phyloP scores from a whole-genome alignment of 2,329 filamentous ascomycete species.

The Cladophialophora bantiana region DNA sequence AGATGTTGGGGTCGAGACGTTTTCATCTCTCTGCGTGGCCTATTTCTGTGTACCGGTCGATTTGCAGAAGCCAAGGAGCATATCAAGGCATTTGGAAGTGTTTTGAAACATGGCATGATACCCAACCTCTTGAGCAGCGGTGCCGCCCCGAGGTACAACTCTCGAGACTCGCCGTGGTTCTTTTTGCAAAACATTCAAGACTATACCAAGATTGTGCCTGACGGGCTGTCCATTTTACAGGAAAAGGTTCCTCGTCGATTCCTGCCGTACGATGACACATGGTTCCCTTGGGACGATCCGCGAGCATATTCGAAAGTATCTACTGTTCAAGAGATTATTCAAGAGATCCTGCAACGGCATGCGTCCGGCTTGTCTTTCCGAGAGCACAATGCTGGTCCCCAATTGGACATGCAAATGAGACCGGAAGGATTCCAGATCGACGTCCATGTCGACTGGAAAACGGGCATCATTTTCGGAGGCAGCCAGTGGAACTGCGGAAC shows the following conservation, averaged over 20 bases:
- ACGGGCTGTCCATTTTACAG: constrained; percentile 75
- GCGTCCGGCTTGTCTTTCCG: constrained; percentile 89
- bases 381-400: constrained; percentile 89
- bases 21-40: constrained; percentile 90
- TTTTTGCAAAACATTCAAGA: constrained; percentile 96
- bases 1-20: constrained; percentile 97
- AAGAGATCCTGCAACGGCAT: constrained; percentile 91
- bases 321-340: constrained; percentile 85
- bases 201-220: constrained; percentile 80
- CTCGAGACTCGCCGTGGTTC: constrained; percentile 96
- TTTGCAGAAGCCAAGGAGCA: constrained; percentile 91
- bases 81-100: constrained; percentile 91
- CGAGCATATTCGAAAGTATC: constrained; percentile 86
- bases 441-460: constrained; percentile 88
- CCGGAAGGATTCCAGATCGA: constrained; percentile 91
- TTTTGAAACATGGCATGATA: constrained; percentile 98
- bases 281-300: constrained; percentile 81
- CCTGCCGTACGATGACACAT: constrained; percentile 93
- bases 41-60: constrained; percentile 89
- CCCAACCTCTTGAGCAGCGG: constrained; percentile 91
- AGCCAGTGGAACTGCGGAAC: constrained; percentile 96
- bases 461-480: constrained; percentile 90
- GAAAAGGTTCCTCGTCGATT: constrained; percentile 84
- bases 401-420: constrained; percentile 91
- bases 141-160: constrained; percentile 88